phyloP scores from a whole-genome alignment of 2,329 filamentous ascomycete genomes.

The Penicillium rolfsii region DNA sequence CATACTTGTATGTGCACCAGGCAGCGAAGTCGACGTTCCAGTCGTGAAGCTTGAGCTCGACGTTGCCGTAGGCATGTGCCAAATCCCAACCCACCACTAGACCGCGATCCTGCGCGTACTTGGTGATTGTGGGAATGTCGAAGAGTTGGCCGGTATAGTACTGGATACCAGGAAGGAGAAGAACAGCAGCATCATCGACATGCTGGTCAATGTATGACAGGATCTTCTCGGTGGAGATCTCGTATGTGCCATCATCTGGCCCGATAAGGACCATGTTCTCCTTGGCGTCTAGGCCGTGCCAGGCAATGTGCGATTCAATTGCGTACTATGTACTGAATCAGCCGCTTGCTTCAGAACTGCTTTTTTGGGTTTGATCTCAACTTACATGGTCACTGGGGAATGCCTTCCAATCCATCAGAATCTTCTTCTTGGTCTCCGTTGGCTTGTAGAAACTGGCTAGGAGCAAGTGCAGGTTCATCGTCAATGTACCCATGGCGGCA shows the following conservation, averaged over 20 bases:
- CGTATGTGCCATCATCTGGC: conserved; percentile 58
- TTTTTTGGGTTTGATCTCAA: conserved; percentile 6
- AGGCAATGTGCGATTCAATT: conserved; percentile 75
- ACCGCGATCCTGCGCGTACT: conserved; percentile 69
- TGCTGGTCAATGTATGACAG: conserved; percentile 73
- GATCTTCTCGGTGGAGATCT: conserved; percentile 71
- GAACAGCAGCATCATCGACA: conserved; percentile 69
- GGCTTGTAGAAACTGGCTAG: conserved; percentile 82
- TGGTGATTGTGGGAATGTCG: conserved; percentile 77
- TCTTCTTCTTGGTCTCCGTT: conserved; percentile 66
- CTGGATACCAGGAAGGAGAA: conserved; percentile 84
- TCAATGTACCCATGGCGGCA: conserved; percentile 84
- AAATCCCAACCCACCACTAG: conserved; percentile 83
- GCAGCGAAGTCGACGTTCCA: conserved; percentile 89
- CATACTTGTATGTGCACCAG: conserved; percentile 95
- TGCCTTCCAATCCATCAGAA: conserved; percentile 82
- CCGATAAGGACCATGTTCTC: conserved; percentile 74
- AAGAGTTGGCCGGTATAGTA: conserved; percentile 89
- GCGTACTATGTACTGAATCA: conserved; percentile 64
- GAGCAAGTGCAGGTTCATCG: conserved; percentile 76
- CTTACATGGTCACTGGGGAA: conserved; percentile 81
- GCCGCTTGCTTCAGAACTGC: background rate
- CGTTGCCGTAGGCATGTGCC: conserved; percentile 82
- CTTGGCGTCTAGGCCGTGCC: conserved; percentile 67
- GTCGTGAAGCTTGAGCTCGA: conserved; percentile 74